Evolutionary conservation across 139 green algal species (phyloP), one percentile per base, ranked within the genome.

Genomic region (Coccomyxa sp.): DNA sequence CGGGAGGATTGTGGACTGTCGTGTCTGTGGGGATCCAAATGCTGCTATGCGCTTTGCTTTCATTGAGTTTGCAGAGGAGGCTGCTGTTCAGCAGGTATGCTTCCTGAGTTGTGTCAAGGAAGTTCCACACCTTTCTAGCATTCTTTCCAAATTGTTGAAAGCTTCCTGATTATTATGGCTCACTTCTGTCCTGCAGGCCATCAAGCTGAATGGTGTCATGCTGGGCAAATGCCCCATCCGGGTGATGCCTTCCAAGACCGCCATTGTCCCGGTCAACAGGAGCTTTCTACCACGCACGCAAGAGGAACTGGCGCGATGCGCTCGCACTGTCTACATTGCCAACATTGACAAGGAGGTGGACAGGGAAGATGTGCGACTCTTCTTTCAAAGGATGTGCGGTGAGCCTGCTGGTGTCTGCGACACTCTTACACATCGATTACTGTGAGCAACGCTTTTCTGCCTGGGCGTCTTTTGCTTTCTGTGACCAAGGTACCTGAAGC

Each of bases 11-110:
- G 86, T 98, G 68, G 96, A 99, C 86, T 98, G 95, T 87, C 91
- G 96, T 14, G 91, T 99, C 23, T 99, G 96, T 82, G 95, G 96
- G 58, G 96, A 99, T 88, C 93, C 94, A 67, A 98, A 99, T 87
- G 93, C 83, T 32, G 90, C 89, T 28, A 94, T 98, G 90, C 89
- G 95, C 68, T 99, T 99, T 88, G 96, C 95, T 0, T 99, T 99
- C 84, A 94, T 99, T 45, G 96, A 99, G 90, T 99, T 99, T 80
- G 25, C 63, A 21, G 86, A 92, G 9, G 89, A 95, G 82, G 87
- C 86, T 59, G 87, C 67, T 18, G 93, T 89, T 9, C 67, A 84
- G 31, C 85, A 88, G 88, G 92, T 71, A 9, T 21, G 18, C 21
- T 9, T 25, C 9, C 10, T 3, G 18, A 71, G 38, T 51, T 11